phyloP scores from a whole-genome alignment of 768 basidiomycete genomes.

The Inosperma sp. region DNA sequence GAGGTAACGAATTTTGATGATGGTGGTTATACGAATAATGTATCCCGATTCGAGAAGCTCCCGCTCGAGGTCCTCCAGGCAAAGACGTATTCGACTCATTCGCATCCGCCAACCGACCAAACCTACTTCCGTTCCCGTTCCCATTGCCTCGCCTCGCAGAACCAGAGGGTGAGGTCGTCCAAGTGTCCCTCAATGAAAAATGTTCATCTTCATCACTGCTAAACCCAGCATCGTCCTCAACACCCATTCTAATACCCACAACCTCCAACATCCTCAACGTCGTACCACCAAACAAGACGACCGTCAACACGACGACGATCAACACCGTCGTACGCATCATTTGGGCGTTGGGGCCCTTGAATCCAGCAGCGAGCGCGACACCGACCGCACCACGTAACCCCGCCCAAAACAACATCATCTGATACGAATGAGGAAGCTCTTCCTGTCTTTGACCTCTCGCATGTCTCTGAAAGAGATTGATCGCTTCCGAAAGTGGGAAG shows the following conservation, averaged over 20 bases:
- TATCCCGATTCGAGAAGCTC: constrained; percentile 44
- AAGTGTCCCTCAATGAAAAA: constrained; percentile 8
- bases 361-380: constrained; percentile 93
- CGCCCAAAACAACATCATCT: constrained; percentile 99
- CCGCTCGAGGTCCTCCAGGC: constrained; percentile 14
- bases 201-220: constrained; percentile 52
- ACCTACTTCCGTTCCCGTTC: constrained; percentile 27
- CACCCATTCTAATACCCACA: constrained; percentile 91
- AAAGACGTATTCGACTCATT: constrained; percentile 37
- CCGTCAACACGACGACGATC: constrained; percentile 92
- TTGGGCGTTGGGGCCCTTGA: constrained; percentile 89
- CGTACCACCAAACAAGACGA: constrained; percentile 94
- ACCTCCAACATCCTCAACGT: constrained; percentile 95
- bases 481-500: constrained; percentile 89
- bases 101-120: constrained; percentile 19
- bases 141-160: constrained; percentile 34
- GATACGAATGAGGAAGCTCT: constrained; percentile 95
- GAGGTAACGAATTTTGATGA: constrained; percentile 40
- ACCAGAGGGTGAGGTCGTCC: constrained; percentile 22
- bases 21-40: constrained; percentile 65
- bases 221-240: constrained; percentile 81
- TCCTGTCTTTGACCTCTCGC: constrained; percentile 82
- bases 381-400: constrained; percentile 95
- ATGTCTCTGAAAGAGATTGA: constrained; percentile 88
- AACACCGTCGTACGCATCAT: constrained; percentile 91